These are phyloP conservation scores for Phlebiopsis gigantea DNA, from an alignment of 768 basidiomycete genomes.

Conservation along the genomic window DNA sequence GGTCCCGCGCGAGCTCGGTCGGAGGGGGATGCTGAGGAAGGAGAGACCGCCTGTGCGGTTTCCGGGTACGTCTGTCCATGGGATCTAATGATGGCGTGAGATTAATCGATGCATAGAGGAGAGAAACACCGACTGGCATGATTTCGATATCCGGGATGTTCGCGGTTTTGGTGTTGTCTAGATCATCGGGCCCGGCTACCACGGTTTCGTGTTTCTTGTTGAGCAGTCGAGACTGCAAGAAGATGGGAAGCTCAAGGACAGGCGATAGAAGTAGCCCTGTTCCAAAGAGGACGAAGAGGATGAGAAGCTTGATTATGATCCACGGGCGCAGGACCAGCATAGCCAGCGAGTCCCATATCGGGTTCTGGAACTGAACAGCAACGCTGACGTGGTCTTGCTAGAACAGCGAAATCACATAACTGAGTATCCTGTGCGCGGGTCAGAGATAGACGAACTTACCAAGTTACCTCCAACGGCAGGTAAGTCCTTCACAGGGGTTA, in stretches of 20 bases:
- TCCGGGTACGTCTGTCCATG: not conserved
- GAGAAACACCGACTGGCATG: not conserved
- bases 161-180: not conserved
- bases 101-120: not conserved
- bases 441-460: not conserved
- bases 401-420: not conserved
- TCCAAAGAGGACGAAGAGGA: not conserved
- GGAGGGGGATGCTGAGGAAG: not conserved
- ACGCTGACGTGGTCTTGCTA: constrained; percentile 3
- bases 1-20: constrained; percentile 1
- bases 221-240: not conserved
- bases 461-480: not conserved
- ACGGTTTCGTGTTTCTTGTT: not conserved
- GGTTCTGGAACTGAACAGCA: not conserved
- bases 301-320: not conserved
- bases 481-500: not conserved
- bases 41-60: not conserved
- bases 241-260: not conserved
- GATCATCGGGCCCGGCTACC: not conserved
- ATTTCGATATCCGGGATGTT: not conserved
- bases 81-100: not conserved
- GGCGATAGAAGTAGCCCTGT: not conserved
- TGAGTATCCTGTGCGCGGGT: not conserved
- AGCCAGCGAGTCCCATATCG: not conserved
- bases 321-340: not conserved